Base-by-base conservation (phyloP, 495 filamentous ascomycete genomes). In the Echria macrotheca region DNA sequence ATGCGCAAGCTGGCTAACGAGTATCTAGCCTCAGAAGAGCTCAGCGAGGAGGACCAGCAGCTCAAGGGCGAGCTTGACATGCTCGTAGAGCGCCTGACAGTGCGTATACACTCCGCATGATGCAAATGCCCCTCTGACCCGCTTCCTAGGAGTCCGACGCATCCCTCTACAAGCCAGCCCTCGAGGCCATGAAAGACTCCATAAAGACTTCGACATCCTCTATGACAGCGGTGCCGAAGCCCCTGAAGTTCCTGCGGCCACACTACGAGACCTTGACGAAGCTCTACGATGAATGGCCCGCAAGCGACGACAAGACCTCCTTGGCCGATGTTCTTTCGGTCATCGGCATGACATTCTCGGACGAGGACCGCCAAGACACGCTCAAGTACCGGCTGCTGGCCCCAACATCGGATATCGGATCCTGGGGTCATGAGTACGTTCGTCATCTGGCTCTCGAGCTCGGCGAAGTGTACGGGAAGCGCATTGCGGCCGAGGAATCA, bases 161-260 rank as follows among this genome's bases (percentile, higher is more conserved):
- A 28, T 79, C 79, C 49, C 87, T 97, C 54, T 96, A 99, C 71
- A 89, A 86, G 60, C 83, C 91, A 46, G 85, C 93, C 33, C 74
- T 99, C 54, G 89, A 96, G 63, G 83, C 88, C 46, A 96, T 99
- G 78, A 96, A 95, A 74, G 86, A 80, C 59, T 93, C 86, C 60
- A 99, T 99, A 72, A 96, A 95, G 72, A 99, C 94, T 32, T 95
- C 93, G 32, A 99, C 93, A 33, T 95, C 88, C 31, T 99, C 93
- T 9, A 97, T 99, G 93, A 99, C 93, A 15, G 93, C 93, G 32
- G 91, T 99, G 47, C 93, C 93, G 1, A 97, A 97, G 71, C 93
- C 93, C 31, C 80, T 99, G 47, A 99, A 99, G 67, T 97, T 99
- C 68, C 80, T 99, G 46, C 80, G 94, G 67, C 93, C 93, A 44